Conservation (phyloP, 2,329 filamentous ascomycete genomes). For the Cercospora sp. region DNA sequence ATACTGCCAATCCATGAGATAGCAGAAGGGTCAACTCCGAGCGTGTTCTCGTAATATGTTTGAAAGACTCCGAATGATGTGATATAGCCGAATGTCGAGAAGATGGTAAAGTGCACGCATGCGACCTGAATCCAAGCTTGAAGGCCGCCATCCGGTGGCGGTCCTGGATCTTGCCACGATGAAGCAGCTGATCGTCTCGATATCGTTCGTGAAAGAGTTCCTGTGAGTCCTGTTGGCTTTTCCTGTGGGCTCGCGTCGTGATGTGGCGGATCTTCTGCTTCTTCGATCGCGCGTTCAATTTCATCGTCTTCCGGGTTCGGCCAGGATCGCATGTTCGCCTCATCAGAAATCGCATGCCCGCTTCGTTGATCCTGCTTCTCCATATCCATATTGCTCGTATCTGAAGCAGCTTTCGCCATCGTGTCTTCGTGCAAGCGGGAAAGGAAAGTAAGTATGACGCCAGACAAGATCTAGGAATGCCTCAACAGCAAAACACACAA, state of each 20-base stretch:
- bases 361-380: constrained; percentile 8
- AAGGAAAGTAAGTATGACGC: background rate
- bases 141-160: constrained; percentile 47
- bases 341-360: background rate
- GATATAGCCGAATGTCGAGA: constrained; percentile 37
- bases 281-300: constrained; percentile 25
- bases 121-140: constrained; percentile 40
- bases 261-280: constrained; percentile 21
- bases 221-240: constrained; percentile 6
- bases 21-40: constrained; percentile 43
- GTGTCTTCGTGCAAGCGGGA: background rate
- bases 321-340: constrained; percentile 22
- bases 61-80: constrained; percentile 45
- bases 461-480: background rate
- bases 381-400: constrained; percentile 8
- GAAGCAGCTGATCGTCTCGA: constrained; percentile 33
- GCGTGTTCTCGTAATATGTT: constrained; percentile 46
- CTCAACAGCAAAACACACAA: background rate
- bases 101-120: constrained; percentile 37
- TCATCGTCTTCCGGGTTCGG: constrained; percentile 27
- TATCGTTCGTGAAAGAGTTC: constrained; percentile 28
- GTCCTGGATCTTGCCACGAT: constrained; percentile 38
- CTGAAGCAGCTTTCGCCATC: constrained; percentile 4
- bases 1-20: constrained; percentile 58
- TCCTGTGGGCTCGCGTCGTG: constrained; percentile 1